phyloP scores from a whole-genome alignment of 768 basidiomycete genomes.

The Aureoboletus auriporus region DNA sequence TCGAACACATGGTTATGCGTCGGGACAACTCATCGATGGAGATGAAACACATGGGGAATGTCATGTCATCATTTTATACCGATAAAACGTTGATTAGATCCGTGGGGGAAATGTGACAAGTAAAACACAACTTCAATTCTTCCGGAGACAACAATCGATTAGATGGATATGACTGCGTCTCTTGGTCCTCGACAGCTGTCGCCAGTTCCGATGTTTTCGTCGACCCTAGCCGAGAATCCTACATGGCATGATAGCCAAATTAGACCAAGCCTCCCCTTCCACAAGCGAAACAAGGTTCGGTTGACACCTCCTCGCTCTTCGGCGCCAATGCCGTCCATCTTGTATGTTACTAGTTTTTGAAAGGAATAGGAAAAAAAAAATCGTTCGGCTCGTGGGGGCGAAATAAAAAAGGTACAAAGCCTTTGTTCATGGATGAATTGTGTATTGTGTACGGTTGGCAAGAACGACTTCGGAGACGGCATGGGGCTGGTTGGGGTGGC shows the following conservation, averaged over 20 bases:
- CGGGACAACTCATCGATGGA: neutral
- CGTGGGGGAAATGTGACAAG: neutral
- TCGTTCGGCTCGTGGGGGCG: no score
- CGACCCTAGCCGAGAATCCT: neutral
- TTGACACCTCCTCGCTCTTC: no score
- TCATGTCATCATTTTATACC: neutral
- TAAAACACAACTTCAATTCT: neutral
- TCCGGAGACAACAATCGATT: neutral
- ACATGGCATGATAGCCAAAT: no score
- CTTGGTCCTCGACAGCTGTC: neutral
- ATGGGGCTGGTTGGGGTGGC: constrained; percentile 3
- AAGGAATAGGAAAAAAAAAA: no score
- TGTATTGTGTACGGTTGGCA: neutral
- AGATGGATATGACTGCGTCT: neutral
- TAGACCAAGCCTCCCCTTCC: no score
- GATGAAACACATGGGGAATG: neutral
- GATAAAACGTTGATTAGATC: neutral
- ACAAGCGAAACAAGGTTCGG: no score
- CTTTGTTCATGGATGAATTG: no score
- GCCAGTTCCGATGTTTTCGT: neutral
- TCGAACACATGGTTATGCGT: no score
- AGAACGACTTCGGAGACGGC: neutral
- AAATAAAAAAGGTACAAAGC: neutral
- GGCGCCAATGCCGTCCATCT: no score
- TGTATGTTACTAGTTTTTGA: no score